Evolutionary conservation across 2,329 filamentous ascomycete genomes (phyloP), one percentile per base, ranked within the genome.

Genomic region (Davidsoniella australis): DNA sequence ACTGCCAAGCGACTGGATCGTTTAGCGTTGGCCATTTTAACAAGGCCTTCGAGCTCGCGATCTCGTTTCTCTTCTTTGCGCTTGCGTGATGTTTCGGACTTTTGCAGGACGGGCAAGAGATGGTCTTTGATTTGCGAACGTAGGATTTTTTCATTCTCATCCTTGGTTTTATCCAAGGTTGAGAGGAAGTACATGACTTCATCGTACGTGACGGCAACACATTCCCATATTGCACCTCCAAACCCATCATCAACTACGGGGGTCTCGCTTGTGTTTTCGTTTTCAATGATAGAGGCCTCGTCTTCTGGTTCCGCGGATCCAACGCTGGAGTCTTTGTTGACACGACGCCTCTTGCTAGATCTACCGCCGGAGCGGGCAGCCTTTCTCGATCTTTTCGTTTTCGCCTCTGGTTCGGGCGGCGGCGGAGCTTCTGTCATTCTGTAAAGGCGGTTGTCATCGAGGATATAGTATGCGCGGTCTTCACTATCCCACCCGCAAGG

Each of bases 381-480:
- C 54, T 51, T 63, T 75, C 79, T 4, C 72, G 40, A 39, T 71
- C 56, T 78, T 82, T 80, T 23, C 73, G 75, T 84, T 56, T 72
- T 76, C 63, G 71, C 81, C 75, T 54, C 69, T 2, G 75, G 68
- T 59, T 82, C 82, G n/a, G 71, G 65, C 5, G 77, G 73, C 2
- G 75, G 69, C 1, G 78, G 76, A 23, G 82, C 73, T 53, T 94
- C 85, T n/a, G 84, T 86, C 54, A 82, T 72, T 50, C 88, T 83
- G 62, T 98, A 98, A 40, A 98, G 70, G 54, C 91, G 77, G 58
- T 95, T 93, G 61, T 98, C 91, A 58, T 96, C 89, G 3, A 98
- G 73, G 2, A 96, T 80, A 59, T 82, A 94, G 61, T 96, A 94
- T 36, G 79, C 80, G 37, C 86, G 80, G 55, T 94, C 88, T 43